Evolutionary conservation across 2,329 filamentous ascomycete species (phyloP), one percentile per base, ranked within the genome.

Genomic region (Lachnellula subtilissima): DNA sequence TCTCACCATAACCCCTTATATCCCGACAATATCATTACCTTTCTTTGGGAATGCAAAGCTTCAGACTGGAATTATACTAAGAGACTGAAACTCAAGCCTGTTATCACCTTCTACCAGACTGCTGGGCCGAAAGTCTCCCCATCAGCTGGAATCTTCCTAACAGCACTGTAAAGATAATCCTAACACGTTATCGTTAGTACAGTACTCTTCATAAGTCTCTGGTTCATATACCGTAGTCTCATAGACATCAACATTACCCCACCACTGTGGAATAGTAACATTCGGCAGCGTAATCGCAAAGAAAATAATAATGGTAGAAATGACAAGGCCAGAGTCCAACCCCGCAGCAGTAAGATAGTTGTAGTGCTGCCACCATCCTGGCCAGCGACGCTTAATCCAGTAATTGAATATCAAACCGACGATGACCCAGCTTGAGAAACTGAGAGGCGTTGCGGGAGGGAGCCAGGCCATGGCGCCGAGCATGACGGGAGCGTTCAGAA

Each of bases 341-440:
- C 83, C 87, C 0, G 87, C 87, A 17, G 86, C 88, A 0, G 85
- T 83, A 67, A 89, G 78, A 69, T 90, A 90, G 74, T 90, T 90
- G 74, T 89, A 90, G 69, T 85, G 83, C 71, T 87, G 74, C 87
- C 87, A 90, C 87, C 87, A 90, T 39, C 84, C 86, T 3, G 78
- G 81, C 71, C 79, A 87, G 60, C 80, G 78, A 54, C 83, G 77
- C 67, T 82, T 81, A 68, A 90, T 80, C 64, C 77, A 84, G 64
- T 80, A 86, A 72, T 89, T 88, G 75, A 90, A 90, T 45, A 85
- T 61, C 50, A 81, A 78, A 12, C 87, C 87, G 11, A 87, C 81
- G 69, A 58, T 52, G 2, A 81, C 85, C 87, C 87, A 90, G 1
- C 86, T 89, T 17, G 76, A 78, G 25, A 90, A 91, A 72, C 88